phyloP scores from a whole-genome alignment of 2,329 filamentous ascomycete species.

The Sclerotinia subarctica region DNA sequence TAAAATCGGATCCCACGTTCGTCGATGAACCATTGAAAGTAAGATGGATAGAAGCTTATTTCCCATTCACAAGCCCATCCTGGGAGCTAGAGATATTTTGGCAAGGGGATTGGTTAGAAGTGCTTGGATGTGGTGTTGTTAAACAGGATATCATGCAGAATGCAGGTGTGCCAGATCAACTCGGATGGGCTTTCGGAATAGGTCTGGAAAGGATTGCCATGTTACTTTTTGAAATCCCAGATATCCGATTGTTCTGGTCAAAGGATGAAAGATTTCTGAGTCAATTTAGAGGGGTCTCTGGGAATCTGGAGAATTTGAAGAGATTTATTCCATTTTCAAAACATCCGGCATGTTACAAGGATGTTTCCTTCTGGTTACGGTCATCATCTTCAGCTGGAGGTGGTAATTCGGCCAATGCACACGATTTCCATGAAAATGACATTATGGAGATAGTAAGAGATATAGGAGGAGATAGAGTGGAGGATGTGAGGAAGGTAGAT shows the following conservation, averaged over 20 bases:
- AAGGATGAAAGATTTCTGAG: conserved; percentile 77
- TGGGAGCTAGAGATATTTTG: conserved; percentile 97
- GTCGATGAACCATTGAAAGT: conserved; percentile 73
- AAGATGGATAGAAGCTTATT: conserved; percentile 95
- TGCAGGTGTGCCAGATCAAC: conserved; percentile 68
- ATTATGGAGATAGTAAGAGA: conserved; percentile 92
- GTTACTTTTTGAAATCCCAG: conserved; percentile 92
- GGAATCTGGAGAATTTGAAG: conserved; percentile 47
- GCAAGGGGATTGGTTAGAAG: conserved; percentile 91
- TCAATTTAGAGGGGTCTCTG: conserved; percentile 70
- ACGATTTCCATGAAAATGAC: conserved; percentile 86
- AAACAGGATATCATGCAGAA: conserved; percentile 77
- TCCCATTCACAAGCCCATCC: conserved; percentile 92
- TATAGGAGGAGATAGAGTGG: conserved; percentile 76
- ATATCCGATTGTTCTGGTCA: conserved; percentile 97
- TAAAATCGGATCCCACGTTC: conserved; percentile 47
- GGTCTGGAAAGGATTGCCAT: conserved; percentile 95
- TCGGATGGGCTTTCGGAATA: conserved; percentile 95
- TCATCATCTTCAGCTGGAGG: conserved; percentile 47
- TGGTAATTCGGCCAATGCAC: conserved; percentile 42
- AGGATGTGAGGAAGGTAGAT: conserved; percentile 82
- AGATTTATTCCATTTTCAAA: conserved; percentile 88
- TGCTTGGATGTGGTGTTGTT: conserved; percentile 88
- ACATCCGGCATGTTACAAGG: conserved; percentile 83
- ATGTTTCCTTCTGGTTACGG: conserved; percentile 89